Evolutionary conservation across 345 rosid genomes (phyloP).

Genomic region (Microthlaspi erraticum): DNA sequence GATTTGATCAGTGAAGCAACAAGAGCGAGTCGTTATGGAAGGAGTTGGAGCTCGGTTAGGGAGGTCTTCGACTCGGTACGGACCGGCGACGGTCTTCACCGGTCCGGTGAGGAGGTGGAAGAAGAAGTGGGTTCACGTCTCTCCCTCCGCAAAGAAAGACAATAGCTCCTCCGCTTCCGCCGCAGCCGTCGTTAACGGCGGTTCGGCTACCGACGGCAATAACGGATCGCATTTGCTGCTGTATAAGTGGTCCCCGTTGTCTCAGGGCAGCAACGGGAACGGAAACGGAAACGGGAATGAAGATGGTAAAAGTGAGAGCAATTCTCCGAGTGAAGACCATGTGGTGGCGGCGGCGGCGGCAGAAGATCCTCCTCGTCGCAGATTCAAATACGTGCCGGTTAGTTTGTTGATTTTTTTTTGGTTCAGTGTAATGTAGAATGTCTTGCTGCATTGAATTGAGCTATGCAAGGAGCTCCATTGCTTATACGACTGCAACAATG

Average conservation of each 20-base stretch:
- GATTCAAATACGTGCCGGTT: conserved; percentile 95
- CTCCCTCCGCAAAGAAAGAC: conserved; percentile 55
- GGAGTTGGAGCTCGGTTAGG: conserved; percentile 98
- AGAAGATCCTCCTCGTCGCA: conserved; percentile 77
- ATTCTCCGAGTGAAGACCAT: conserved; percentile 47
- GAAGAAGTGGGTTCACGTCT: conserved; percentile 92
- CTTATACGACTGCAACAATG: conserved; percentile 16
- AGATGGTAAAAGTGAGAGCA: conserved; percentile 45
- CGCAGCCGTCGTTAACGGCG: conserved; percentile 42
- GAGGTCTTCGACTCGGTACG: conserved; percentile 95
- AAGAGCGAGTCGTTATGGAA: conserved; percentile 60
- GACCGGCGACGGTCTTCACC: conserved; percentile 91
- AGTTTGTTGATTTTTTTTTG: conserved; percentile 15
- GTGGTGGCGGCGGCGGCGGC: conserved; percentile 22
- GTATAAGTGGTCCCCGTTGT: conserved; percentile 85
- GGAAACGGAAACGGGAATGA: conserved; percentile 23
- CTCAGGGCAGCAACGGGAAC: conserved; percentile 53
- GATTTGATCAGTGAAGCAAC: conserved; percentile 37
- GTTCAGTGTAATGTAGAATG: background rate
- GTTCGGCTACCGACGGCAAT: conserved; percentile 51
- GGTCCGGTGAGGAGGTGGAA: conserved; percentile 99
- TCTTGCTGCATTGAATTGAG: conserved; percentile 9
- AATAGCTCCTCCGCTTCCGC: conserved; percentile 33
- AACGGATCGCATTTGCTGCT: conserved; percentile 76
- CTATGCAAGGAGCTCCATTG: background rate